Evolutionary conservation across 148 eudicot genomes (phyloP).

Genomic region (Camellia sinensis): DNA sequence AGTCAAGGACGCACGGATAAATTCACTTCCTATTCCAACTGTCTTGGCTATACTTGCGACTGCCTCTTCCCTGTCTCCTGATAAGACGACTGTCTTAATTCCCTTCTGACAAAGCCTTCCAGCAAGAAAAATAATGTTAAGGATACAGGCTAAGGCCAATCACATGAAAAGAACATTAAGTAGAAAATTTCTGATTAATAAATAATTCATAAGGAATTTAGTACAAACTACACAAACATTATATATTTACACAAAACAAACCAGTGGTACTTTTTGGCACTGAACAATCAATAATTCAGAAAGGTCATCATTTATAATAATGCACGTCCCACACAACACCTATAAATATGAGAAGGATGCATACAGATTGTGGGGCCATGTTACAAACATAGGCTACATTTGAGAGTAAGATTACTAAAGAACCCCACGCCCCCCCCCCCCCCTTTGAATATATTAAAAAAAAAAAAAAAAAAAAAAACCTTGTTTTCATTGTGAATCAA

Average conservation of each 20-base stretch:
- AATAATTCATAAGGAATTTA: not conserved
- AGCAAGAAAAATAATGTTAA: conserved; percentile 9
- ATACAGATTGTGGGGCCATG: not conserved
- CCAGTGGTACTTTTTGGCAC: not conserved
- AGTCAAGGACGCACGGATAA: conserved; percentile 67
- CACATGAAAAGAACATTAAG: not conserved
- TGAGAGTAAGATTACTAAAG: not conserved
- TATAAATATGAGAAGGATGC: not conserved
- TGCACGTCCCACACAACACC: not conserved
- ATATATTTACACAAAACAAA: not conserved
- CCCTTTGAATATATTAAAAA: not conserved
- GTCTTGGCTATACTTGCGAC: conserved; percentile 68
- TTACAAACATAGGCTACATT: conserved; percentile 1
- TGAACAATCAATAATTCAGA: not conserved
- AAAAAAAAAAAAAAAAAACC: not conserved
- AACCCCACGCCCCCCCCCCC: too few relatives aligned
- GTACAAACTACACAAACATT: not conserved
- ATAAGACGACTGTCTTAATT: conserved; percentile 69
- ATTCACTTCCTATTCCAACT: conserved; percentile 66
- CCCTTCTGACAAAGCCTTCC: conserved; percentile 69
- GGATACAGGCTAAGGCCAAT: conserved; percentile 6
- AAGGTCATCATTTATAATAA: not conserved
- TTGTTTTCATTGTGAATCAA: not conserved
- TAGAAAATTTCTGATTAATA: not conserved
- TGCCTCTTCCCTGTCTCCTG: conserved; percentile 98